Base-by-base conservation (phyloP, 345 rosid species). In the Rhodamnia rubescens region DNA sequence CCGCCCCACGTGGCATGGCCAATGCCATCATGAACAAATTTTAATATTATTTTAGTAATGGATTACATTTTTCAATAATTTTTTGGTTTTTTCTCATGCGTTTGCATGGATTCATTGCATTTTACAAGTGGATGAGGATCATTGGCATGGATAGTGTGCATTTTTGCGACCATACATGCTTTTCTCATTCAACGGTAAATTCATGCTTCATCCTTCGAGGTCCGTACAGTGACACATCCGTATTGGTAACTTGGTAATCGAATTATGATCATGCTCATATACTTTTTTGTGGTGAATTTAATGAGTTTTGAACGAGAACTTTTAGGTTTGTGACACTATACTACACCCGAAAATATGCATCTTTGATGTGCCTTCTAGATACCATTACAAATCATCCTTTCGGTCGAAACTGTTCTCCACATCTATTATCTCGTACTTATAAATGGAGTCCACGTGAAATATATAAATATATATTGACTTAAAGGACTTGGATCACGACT, bases 21-120 rank as follows among this genome's bases (percentile, higher is more conserved):
- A 1, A 1, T 5, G 7, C 6, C 47, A 8, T 44, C 8, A 44
- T 44, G 47, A 8, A 44, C 47, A 44, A 44, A 44, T 44, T 44
- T 44, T 44, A 44, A 44, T 44, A 44, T 5, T 44, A 44, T 44
- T 44, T 44, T 44, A 44, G 47, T 44, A n/a, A n/a, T n/a, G n/a
- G n/a, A n/a, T n/a, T n/a, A n/a, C n/a, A n/a, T n/a, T n/a, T n/a
- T n/a, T n/a, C n/a, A n/a, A n/a, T n/a, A n/a, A n/a, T n/a, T n/a
- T n/a, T n/a, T n/a, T n/a, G n/a, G n/a, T n/a, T n/a, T n/a, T 8
- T 47, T 47, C 99, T 98, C 84, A 94, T 93, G 44, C 42, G 16
- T 29, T 0, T 64, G 44, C 16, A 7, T 16, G 32, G 12, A 36
- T 32, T 32, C 75, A 16, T 54, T 16, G 36, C 20, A 64, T 32